A percentile compares a stretch with the other conserved stretches of the same genome.
These are phyloP conservation scores for Yamagishiella unicocca DNA, from an alignment of 139 green algal genomes.

Conservation along the genomic window DNA sequence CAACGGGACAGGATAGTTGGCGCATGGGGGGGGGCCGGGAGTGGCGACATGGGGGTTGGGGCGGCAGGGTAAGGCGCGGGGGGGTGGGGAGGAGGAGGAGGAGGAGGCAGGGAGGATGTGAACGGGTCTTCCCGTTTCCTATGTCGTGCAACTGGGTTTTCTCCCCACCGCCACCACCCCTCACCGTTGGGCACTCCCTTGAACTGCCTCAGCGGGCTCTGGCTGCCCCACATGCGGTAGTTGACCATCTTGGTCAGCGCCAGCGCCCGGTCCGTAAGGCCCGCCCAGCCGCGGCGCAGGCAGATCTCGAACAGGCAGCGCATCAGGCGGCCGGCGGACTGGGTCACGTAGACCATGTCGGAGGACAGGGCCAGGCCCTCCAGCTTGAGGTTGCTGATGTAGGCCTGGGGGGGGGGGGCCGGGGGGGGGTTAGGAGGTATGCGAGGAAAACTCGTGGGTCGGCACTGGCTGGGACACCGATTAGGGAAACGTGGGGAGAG, in stretches of 20 bases:
- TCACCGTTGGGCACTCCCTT: slow-evolving; percentile 76
- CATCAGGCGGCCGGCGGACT: slow-evolving; percentile 93
- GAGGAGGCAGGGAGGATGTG: not conserved
- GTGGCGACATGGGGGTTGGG: not conserved
- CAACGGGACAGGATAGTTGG: too few relatives aligned
- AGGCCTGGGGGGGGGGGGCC: slow-evolving; percentile 79
- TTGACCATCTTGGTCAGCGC: slow-evolving; percentile 96
- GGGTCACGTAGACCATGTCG: slow-evolving; percentile 99
- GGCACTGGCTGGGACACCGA: too few relatives aligned
- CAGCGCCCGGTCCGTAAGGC: slow-evolving; percentile 89
- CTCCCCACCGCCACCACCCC: not conserved
- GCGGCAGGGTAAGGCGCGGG: not conserved
- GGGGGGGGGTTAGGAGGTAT: not conserved
- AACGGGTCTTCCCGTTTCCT: not conserved
- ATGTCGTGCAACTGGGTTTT: not conserved
- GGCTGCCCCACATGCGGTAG: slow-evolving; percentile 92
- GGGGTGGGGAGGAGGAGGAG: not conserved
- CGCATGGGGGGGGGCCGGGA: too few relatives aligned
- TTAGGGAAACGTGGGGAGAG: too few relatives aligned
- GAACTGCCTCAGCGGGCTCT: slow-evolving; percentile 94
- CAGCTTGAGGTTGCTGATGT: slow-evolving; percentile 95
- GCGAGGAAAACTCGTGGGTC: not conserved
- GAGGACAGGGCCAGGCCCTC: slow-evolving; percentile 92
- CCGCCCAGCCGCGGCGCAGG: slow-evolving; percentile 93
- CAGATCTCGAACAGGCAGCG: slow-evolving; percentile 98